A percentile compares a stretch with the other conserved stretches of the same genome.
Evolutionary conservation across 257 asterid species (phyloP).

Genomic region (Nicotiana sylvestris): DNA sequence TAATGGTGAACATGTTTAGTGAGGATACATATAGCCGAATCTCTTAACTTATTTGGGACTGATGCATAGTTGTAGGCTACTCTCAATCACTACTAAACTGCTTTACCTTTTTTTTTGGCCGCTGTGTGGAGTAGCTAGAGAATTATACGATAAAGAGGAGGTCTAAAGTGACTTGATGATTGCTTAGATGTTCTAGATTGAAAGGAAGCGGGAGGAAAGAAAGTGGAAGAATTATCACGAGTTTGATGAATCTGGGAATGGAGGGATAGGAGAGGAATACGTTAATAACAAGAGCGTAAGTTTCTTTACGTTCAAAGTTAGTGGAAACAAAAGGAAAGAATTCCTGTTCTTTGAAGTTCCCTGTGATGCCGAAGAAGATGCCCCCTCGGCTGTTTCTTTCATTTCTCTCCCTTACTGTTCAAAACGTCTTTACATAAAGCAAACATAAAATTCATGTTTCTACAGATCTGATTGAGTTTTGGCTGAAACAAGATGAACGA

Average conservation of each 20-base stretch:
- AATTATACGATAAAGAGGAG: not conserved
- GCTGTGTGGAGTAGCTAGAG: not conserved
- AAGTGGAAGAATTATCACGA: not conserved
- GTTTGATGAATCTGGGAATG: not conserved
- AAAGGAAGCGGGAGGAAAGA: not conserved
- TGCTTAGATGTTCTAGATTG: not conserved
- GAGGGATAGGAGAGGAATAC: not conserved
- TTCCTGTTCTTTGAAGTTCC: not conserved
- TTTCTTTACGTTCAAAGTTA: not conserved
- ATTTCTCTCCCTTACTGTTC: not conserved
- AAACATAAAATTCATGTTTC: not conserved
- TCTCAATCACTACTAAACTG: not conserved
- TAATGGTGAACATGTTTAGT: no score
- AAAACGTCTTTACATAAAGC: not conserved
- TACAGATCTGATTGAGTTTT: not conserved
- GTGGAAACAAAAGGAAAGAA: not conserved
- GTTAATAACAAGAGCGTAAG: not conserved
- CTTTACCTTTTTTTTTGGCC: not conserved
- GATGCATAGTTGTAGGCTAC: no score
- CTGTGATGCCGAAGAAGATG: not conserved
- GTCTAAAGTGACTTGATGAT: not conserved
- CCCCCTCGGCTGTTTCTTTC: not conserved
- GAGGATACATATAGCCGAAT: no score
- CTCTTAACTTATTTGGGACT: no score
- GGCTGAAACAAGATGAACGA: not conserved